phyloP scores from a whole-genome alignment of 2,329 filamentous ascomycete genomes.

The Xylaria sp. region DNA sequence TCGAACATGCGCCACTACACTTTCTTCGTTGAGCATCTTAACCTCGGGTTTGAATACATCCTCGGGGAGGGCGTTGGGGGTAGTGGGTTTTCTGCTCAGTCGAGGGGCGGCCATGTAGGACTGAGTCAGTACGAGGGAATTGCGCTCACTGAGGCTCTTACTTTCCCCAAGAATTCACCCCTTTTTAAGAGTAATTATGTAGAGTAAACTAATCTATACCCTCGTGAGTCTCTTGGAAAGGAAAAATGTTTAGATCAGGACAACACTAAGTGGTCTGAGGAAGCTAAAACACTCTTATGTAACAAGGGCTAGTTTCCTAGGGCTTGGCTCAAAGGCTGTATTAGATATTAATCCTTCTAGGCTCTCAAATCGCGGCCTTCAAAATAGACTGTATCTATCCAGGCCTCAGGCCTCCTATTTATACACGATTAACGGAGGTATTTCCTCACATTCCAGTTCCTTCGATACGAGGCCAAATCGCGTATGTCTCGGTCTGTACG shows the following conservation, averaged over 20 bases:
- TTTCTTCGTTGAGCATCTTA: constrained; percentile 17
- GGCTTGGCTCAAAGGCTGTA: too few species aligned
- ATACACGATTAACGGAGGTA: too few species aligned
- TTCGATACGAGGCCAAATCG: too few species aligned
- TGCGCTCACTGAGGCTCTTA: constrained; percentile 25
- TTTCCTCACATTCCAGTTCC: too few species aligned
- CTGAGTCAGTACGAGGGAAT: constrained; percentile 21
- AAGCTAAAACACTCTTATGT: background rate
- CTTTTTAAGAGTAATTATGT: constrained; percentile 29
- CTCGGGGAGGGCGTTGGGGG: constrained; percentile 29
- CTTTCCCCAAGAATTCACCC: constrained; percentile 29
- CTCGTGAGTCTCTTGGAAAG: too few species aligned
- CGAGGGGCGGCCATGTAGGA: constrained; percentile 23
- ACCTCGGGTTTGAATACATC: constrained; percentile 28
- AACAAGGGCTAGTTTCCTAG: too few species aligned
- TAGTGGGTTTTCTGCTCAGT: constrained; percentile 18
- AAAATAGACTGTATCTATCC: too few species aligned
- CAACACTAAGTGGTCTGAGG: background rate
- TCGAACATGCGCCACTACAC: constrained; percentile 6
- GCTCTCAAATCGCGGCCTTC: too few species aligned
- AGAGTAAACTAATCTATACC: background rate
- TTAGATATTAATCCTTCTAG: too few species aligned
- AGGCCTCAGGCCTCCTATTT: too few species aligned
- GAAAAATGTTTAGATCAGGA: background rate
- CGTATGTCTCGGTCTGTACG: too few species aligned